A percentile compares a stretch with the other conserved stretches of the same genome.
Conservation (phyloP, 2,329 filamentous ascomycete species). For the Trichoderma pleuroti region DNA sequence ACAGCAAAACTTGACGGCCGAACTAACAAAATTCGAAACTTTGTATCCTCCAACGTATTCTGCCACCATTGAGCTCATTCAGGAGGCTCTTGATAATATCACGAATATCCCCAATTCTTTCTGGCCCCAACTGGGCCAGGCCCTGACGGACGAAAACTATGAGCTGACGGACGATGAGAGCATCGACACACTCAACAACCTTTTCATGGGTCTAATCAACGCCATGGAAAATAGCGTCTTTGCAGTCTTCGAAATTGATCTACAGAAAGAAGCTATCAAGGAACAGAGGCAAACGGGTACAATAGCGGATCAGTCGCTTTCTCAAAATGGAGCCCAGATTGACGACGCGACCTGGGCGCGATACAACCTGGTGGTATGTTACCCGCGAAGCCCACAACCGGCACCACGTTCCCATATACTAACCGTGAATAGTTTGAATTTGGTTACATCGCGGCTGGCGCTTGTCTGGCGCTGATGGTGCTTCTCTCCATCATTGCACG, state of each 20-base stretch:
- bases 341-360: slow-evolving; percentile 25
- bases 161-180: neutral
- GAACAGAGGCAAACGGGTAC: slow-evolving; percentile 12
- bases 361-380: slow-evolving; percentile 33
- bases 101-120: slow-evolving; percentile 28
- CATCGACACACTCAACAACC: neutral
- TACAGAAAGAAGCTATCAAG: slow-evolving; percentile 18
- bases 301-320: neutral
- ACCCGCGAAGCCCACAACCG: too few relatives aligned
- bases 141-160: neutral
- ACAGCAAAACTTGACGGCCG: slow-evolving; percentile 20
- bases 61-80: slow-evolving; percentile 22
- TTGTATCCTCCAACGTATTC: slow-evolving; percentile 29
- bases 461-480: slow-evolving; percentile 33
- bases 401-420: neutral
- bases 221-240: slow-evolving; percentile 32
- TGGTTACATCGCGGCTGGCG: slow-evolving; percentile 33
- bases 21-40: slow-evolving; percentile 26
- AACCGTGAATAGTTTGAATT: slow-evolving; percentile 31
- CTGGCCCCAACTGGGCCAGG: slow-evolving; percentile 25
- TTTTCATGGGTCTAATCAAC: neutral
- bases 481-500: slow-evolving; percentile 32
- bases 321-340: slow-evolving; percentile 25
- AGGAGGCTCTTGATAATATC: slow-evolving; percentile 29
- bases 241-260: slow-evolving; percentile 32